These are phyloP conservation scores for Phytopythium litorale DNA, from an alignment of 352 stramenopile genomes.

Conservation along the genomic window DNA sequence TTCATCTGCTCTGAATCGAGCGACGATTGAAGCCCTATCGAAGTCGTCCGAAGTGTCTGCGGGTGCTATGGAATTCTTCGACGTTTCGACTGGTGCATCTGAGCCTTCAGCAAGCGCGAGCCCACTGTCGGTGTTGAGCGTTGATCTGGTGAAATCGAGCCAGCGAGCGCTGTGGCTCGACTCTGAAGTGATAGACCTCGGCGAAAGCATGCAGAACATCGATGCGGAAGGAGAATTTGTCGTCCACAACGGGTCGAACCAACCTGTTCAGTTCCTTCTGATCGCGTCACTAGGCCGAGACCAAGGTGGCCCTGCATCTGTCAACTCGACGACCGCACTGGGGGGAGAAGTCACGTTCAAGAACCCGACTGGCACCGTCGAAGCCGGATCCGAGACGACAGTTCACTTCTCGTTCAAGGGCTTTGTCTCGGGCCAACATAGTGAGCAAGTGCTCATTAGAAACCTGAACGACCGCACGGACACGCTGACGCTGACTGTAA, in stretches of 20 bases:
- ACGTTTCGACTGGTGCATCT: background rate
- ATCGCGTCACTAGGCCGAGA: constrained; percentile 44
- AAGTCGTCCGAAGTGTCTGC: constrained; percentile 44
- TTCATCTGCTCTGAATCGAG: constrained; percentile 62
- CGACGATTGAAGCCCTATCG: constrained; percentile 58
- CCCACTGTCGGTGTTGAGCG: constrained; percentile 31
- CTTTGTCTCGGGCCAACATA: constrained; percentile 59
- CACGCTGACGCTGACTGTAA: constrained; percentile 61
- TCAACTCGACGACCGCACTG: constrained; percentile 17
- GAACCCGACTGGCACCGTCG: constrained; percentile 65
- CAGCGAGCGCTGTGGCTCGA: constrained; percentile 71
- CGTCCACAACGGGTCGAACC: constrained; percentile 62
- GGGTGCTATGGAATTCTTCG: constrained; percentile 56
- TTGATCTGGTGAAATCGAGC: constrained; percentile 64
- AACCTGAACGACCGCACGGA: constrained; percentile 85
- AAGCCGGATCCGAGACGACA: constrained; percentile 36
- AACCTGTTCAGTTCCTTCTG: constrained; percentile 71
- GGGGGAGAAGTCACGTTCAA: constrained; percentile 71
- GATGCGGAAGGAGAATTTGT: constrained; percentile 58
- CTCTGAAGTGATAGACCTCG: constrained; percentile 63
- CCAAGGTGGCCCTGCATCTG: constrained; percentile 12
- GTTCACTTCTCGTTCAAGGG: constrained; percentile 75
- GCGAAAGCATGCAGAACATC: constrained; percentile 67
- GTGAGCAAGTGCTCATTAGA: constrained; percentile 73
- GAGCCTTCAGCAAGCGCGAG: background rate